These are phyloP conservation scores for Phialocephala sp. DNA, from an alignment of 2,329 filamentous ascomycete genomes.

Conservation along the genomic window DNA sequence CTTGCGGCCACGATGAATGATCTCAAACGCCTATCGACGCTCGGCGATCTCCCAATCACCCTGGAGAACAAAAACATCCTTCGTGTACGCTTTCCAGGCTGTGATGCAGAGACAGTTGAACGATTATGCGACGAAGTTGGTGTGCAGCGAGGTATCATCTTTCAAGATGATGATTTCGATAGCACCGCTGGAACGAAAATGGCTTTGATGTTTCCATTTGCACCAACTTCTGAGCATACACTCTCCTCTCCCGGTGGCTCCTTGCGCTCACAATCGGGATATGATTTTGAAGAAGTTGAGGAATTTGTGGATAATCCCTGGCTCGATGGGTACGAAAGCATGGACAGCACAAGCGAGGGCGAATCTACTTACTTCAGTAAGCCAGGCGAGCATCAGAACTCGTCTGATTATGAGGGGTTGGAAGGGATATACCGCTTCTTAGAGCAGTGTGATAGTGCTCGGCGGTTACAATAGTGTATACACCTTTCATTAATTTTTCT, in stretches of 20 bases:
- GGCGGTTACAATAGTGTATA: slow-evolving; percentile 26
- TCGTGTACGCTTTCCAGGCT: slow-evolving; percentile 88
- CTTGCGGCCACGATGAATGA: slow-evolving; percentile 81
- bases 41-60: slow-evolving; percentile 85
- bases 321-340: slow-evolving; percentile 42
- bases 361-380: slow-evolving; percentile 41
- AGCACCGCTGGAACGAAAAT: slow-evolving; percentile 69
- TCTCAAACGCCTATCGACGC: slow-evolving; percentile 72
- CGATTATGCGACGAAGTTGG: slow-evolving; percentile 84
- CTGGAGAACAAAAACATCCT: slow-evolving; percentile 67
- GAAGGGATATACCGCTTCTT: slow-evolving; percentile 72
- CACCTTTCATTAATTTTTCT: neutral
- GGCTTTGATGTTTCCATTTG: slow-evolving; percentile 85
- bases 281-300: slow-evolving; percentile 41
- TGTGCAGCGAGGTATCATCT: slow-evolving; percentile 78
- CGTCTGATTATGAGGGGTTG: slow-evolving; percentile 63
- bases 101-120: slow-evolving; percentile 83
- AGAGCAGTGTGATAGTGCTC: slow-evolving; percentile 60
- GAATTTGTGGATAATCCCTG: slow-evolving; percentile 39
- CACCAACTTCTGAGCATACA: slow-evolving; percentile 61
- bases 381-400: slow-evolving; percentile 42
- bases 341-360: slow-evolving; percentile 36
- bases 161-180: slow-evolving; percentile 79
- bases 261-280: slow-evolving; percentile 49
- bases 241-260: slow-evolving; percentile 43